Conservation (phyloP, 768 basidiomycete species). For the Plicaturopsis crispa region DNA sequence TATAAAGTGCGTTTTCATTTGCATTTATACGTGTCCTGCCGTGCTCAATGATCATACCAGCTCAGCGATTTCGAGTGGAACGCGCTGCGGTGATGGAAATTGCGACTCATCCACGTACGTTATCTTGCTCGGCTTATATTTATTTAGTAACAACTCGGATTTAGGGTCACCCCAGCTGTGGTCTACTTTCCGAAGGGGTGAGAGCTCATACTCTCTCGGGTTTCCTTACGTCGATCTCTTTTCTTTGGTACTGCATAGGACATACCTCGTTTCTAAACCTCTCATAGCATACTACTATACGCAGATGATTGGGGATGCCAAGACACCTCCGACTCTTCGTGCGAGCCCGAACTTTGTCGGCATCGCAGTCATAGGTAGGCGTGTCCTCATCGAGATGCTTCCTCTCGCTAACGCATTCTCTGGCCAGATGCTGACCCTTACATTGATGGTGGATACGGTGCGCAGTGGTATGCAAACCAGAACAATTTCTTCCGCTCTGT, state of each 20-base stretch:
- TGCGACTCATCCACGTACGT: constrained; percentile 44
- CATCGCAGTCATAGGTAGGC: constrained; percentile 23
- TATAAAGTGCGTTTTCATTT: constrained; percentile 24
- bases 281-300: constrained; percentile 23
- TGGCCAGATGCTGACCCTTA: constrained; percentile 7
- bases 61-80: constrained; percentile 41
- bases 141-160: not conserved
- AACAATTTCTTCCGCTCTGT: constrained; percentile 34
- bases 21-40: not conserved
- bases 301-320: constrained; percentile 25
- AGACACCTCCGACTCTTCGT: constrained; percentile 21
- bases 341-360: constrained; percentile 23
- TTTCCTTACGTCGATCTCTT: not conserved
- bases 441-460: not conserved
- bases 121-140: not conserved
- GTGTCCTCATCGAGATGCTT: not conserved
- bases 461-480: constrained; percentile 16
- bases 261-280: constrained; percentile 19
- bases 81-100: constrained; percentile 50
- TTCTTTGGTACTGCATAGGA: constrained; percentile 11
- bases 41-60: too few species aligned
- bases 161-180: constrained; percentile 4
- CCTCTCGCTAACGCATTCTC: not conserved
- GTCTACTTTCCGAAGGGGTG: constrained; percentile 6
- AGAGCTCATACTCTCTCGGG: not conserved